Conservation (phyloP, 75 land plant species). For the Cupressus sempervirens region DNA sequence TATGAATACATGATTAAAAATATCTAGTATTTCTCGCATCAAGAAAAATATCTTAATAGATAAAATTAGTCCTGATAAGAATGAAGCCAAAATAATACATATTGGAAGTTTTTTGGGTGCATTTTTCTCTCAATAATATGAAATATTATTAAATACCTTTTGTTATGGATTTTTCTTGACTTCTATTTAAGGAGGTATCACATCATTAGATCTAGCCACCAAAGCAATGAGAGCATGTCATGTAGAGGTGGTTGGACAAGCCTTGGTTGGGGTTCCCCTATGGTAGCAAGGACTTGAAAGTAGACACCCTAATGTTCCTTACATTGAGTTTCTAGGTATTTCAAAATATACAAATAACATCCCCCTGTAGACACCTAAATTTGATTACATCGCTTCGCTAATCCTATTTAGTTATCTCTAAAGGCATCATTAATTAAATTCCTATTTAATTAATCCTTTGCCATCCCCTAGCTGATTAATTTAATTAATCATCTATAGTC, state of each 20-base stretch:
- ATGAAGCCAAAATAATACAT: background rate
- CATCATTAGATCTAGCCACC: conserved; percentile 98
- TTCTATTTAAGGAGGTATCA: conserved; percentile 82
- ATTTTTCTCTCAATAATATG: background rate
- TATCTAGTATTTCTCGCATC: too few relatives aligned
- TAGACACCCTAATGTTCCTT: too few relatives aligned
- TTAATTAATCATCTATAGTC: too few relatives aligned
- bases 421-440: conserved; percentile 93
- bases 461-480: too few relatives aligned
- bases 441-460: too few relatives aligned
- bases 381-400: background rate
- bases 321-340: conserved; percentile 96
- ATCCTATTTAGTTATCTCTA: background rate
- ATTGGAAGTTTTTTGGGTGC: background rate
- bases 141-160: background rate
- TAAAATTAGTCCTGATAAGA: too few relatives aligned
- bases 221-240: too few relatives aligned
- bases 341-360: background rate
- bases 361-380: background rate
- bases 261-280: too few relatives aligned
- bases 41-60: too few relatives aligned
- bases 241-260: too few relatives aligned
- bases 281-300: too few relatives aligned
- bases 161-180: background rate
- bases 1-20: too few relatives aligned